These are phyloP conservation scores for Cubamyces sp. DNA, from an alignment of 768 basidiomycete genomes.

Conservation along the genomic window DNA sequence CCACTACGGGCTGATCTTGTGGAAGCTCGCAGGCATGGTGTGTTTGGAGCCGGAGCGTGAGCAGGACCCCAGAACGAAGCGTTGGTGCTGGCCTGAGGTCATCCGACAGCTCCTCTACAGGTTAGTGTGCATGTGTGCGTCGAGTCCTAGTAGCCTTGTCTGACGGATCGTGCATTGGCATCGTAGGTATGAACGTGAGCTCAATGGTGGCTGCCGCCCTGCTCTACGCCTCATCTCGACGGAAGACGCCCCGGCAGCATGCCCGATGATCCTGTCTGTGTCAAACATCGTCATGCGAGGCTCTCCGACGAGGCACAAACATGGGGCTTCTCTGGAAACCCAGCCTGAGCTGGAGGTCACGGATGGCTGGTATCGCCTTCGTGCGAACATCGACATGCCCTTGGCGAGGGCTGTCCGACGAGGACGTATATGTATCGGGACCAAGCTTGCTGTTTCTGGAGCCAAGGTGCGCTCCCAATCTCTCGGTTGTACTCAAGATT, in stretches of 20 bases:
- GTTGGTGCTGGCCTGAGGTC: constrained; percentile 87
- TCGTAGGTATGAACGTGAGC: constrained; percentile 87
- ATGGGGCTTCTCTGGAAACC: constrained; percentile 41
- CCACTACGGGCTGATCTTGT: constrained; percentile 88
- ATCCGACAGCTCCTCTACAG: constrained; percentile 85
- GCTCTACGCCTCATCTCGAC: constrained; percentile 80
- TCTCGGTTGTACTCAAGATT: not conserved
- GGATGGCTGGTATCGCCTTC: constrained; percentile 95
- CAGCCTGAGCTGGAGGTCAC: constrained; percentile 84
- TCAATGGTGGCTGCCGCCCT: constrained; percentile 77
- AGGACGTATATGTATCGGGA: constrained; percentile 72
- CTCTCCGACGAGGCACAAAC: constrained; percentile 40
- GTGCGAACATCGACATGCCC: constrained; percentile 74
- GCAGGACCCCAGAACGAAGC: constrained; percentile 45
- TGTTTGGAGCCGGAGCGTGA: constrained; percentile 69
- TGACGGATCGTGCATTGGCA: constrained; percentile 41
- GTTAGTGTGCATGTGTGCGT: constrained; percentile 43
- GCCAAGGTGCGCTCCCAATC: constrained; percentile 62
- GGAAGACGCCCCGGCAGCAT: constrained; percentile 77
- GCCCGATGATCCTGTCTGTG: constrained; percentile 86
- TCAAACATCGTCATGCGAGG: constrained; percentile 66
- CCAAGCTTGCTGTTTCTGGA: constrained; percentile 81
- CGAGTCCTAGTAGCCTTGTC: not conserved
- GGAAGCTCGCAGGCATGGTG: constrained; percentile 92
- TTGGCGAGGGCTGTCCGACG: constrained; percentile 70